These are phyloP conservation scores for Excoecaria agallocha DNA, from an alignment of 345 rosid species.

Conservation along the genomic window DNA sequence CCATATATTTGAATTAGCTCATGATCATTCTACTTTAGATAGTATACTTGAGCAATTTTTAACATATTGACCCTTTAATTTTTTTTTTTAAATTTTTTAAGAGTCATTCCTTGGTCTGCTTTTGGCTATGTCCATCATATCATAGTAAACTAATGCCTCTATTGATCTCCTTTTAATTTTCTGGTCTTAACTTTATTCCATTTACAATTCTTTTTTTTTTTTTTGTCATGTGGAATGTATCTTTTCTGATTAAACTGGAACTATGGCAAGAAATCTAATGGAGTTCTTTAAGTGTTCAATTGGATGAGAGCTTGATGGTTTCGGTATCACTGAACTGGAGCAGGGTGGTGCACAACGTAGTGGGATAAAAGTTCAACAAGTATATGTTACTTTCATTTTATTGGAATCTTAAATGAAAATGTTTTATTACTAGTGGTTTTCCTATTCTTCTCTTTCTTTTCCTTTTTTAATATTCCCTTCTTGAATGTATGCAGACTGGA, in stretches of 20 bases:
- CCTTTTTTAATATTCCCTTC: background rate
- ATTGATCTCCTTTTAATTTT: background rate
- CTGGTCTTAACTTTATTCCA: background rate
- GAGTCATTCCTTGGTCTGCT: too few species aligned
- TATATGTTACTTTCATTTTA: slow-evolving; percentile 27
- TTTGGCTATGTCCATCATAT: background rate
- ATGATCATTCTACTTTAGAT: background rate
- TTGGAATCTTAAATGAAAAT: background rate
- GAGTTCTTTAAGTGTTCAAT: slow-evolving; percentile 99
- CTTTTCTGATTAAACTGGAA: slow-evolving; percentile 99
- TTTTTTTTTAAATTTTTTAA: too few species aligned
- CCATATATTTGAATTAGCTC: too few species aligned
- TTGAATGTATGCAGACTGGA: too few species aligned
- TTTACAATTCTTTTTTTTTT: slow-evolving; percentile 7
- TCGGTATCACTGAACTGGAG: slow-evolving; percentile 92
- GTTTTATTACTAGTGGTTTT: background rate
- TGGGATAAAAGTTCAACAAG: slow-evolving; percentile 76
- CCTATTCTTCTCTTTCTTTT: background rate
- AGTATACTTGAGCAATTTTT: background rate
- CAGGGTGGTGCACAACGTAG: slow-evolving; percentile 64
- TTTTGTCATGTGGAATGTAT: slow-evolving; percentile 82
- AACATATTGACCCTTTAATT: too few species aligned
- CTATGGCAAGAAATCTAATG: slow-evolving; percentile 96
- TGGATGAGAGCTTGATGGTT: slow-evolving; percentile 90
- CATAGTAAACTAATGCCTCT: background rate